Base-by-base conservation (phyloP, 2,329 filamentous ascomycete species). In the Clonostachys rhizophaga region DNA sequence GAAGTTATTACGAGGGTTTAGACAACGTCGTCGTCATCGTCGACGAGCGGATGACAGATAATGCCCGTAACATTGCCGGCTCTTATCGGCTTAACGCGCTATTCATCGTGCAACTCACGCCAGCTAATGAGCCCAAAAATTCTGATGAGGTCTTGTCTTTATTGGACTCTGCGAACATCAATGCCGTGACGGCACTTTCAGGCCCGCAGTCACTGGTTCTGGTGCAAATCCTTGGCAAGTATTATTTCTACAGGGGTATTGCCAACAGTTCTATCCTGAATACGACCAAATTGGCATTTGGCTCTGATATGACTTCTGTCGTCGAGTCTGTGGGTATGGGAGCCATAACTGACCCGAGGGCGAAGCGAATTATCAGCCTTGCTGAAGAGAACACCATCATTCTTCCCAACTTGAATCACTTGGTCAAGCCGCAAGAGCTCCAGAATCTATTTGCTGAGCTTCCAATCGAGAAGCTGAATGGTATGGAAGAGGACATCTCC, bases 171-270 rank as follows among this genome's bases (percentile, higher is more conserved):
- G 48, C 50, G 18, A 54, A 54, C 41, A 52, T 54, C 42, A 54
- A 54, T 34, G 52, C 43, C 18, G 50, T 54, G n/a, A 54, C 50
- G 8, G 50, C 50, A 16, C 47, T 52, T 17, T 50, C 52, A 24
- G 52, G 52, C 17, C 50, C 50, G 9, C 50, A 52, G 43, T 52
- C 52, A 5, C 40, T 54, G 24, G 47, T 54, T 43, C 18, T 54
- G 34, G 48, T 48, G 12, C 42, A 50, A 14, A 46, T 52, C 14
- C 34, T 8, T 2, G 42, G 49, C 12, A 50, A 45, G 3, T 51
- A 41, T 44, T 54, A 54, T 34, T 53, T 53, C 34, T 53, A 53
- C 47, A 34, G 51, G 33, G 51, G 51, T 18, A 44, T 53, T 18
- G 49, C 47, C 12, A 53, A 53, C 16, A 42, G 36, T 6, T 34